Percentiles rank a stretch among this genome's conserved stretches.
These are phyloP conservation scores for Cercospora sp. DNA, from an alignment of 2,329 filamentous ascomycete genomes.

Conservation along the genomic window DNA sequence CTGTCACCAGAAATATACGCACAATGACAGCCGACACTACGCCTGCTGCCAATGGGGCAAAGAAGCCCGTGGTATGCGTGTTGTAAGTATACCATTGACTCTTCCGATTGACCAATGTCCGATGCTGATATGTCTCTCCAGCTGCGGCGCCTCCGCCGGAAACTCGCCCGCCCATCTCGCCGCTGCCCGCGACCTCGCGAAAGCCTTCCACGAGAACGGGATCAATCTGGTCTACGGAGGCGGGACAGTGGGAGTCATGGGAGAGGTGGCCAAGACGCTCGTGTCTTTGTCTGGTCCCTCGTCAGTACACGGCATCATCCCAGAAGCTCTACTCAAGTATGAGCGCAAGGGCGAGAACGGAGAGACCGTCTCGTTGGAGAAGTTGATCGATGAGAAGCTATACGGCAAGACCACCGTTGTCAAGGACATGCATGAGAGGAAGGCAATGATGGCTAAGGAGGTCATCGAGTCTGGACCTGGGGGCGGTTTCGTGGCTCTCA, in stretches of 20 bases:
- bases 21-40: conserved; percentile 11
- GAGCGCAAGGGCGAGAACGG: conserved; percentile 22
- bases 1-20: conserved; percentile 1
- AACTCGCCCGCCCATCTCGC: conserved; percentile 71
- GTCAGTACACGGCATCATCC: conserved; percentile 90
- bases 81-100: conserved; percentile 57
- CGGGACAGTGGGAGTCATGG: conserved; percentile 93
- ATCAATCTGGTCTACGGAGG: conserved; percentile 91
- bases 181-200: conserved; percentile 73
- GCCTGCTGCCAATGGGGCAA: conserved; percentile 26
- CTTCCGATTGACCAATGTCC: not conserved
- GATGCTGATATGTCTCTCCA: conserved; percentile 35
- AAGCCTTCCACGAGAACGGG: conserved; percentile 70
- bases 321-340: conserved; percentile 68
- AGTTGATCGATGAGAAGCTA: conserved; percentile 60
- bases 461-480: conserved; percentile 80
- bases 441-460: conserved; percentile 87
- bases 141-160: conserved; percentile 79
- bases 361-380: conserved; percentile 45
- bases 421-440: conserved; percentile 93
- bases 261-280: conserved; percentile 83
- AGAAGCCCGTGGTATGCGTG: conserved; percentile 74
- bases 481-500: conserved; percentile 83
- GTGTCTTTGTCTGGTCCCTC: conserved; percentile 77
- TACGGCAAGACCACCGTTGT: conserved; percentile 89